Conservation (phyloP, 495 filamentous ascomycete species). For the Penicillium verhagenii region DNA sequence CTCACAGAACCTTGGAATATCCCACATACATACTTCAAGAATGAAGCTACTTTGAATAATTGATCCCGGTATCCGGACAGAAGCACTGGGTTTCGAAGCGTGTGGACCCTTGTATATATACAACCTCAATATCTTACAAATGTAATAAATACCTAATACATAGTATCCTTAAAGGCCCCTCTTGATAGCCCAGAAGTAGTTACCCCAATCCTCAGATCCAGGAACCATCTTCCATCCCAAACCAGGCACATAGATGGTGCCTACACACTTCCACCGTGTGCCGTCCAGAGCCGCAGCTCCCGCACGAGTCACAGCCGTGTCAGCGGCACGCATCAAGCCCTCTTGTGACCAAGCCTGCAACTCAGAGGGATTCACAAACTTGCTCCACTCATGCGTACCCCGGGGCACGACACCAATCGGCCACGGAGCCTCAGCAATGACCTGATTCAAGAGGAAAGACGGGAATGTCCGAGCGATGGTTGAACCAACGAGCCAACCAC, state of each 20-base stretch:
- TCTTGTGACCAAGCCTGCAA: constrained; percentile 59
- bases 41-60: no score
- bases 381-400: constrained; percentile 93
- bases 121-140: constrained; percentile 13
- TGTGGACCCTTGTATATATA: no score
- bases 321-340: constrained; percentile 37
- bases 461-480: constrained; percentile 88
- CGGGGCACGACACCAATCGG: constrained; percentile 81
- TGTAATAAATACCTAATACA: background rate
- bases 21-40: no score
- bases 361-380: constrained; percentile 90
- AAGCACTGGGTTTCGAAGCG: no score
- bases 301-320: constrained; percentile 42
- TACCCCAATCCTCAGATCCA: constrained; percentile 83
- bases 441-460: constrained; percentile 86
- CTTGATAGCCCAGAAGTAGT: constrained; percentile 93
- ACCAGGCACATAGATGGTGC: constrained; percentile 86
- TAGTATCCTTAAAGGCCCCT: constrained; percentile 50
- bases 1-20: no score
- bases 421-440: constrained; percentile 80
- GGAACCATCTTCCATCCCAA: constrained; percentile 84
- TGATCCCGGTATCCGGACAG: no score
- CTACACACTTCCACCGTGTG: constrained; percentile 60
- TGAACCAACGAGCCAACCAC: constrained; percentile 87
- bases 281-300: constrained; percentile 53